A percentile compares a stretch with the other conserved stretches of the same genome.
These are phyloP conservation scores for Psilocybe mexicana DNA, from an alignment of 1,284 basidiomycete species.

Conservation along the genomic window DNA sequence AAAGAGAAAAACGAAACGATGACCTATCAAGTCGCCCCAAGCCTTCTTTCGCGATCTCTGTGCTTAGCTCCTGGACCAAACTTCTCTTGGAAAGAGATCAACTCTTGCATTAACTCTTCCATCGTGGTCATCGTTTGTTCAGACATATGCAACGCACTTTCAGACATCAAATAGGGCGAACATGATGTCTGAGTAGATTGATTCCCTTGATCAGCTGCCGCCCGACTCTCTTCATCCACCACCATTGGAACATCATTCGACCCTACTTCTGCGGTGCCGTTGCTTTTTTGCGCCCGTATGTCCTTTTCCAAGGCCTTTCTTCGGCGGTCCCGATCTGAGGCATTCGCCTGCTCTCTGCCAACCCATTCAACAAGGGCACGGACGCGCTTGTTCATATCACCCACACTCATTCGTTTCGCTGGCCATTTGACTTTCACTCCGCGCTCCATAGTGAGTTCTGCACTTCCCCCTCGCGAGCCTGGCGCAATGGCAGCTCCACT, in stretches of 20 bases:
- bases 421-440: conserved; percentile 95
- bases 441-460: conserved; percentile 72
- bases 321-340: conserved; percentile 70
- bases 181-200: conserved; percentile 5
- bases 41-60: conserved; percentile 50
- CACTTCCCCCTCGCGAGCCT: conserved; percentile 39
- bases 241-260: conserved; percentile 25
- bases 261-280: conserved; percentile 3
- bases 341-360: conserved; percentile 78
- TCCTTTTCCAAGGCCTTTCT: conserved; percentile 64
- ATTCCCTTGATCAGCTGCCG: conserved; percentile 2
- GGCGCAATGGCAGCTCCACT: conserved; percentile 22
- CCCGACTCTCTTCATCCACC: conserved; percentile 19
- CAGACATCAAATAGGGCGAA: conserved; percentile 17
- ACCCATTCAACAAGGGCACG: conserved; percentile 92
- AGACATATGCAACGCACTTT: conserved; percentile 25
- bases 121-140: conserved; percentile 73
- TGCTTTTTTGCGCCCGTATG: conserved; percentile 40
- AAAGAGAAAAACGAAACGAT: neutral
- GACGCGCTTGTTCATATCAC: conserved; percentile 97
- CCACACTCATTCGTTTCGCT: conserved; percentile 89
- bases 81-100: conserved; percentile 84
- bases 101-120: conserved; percentile 86
- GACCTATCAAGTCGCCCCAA: conserved; percentile 3
- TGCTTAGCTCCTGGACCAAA: conserved; percentile 65